Conservation (phyloP, 2,329 filamentous ascomycete species). For the Tetracladium maxilliforme region DNA sequence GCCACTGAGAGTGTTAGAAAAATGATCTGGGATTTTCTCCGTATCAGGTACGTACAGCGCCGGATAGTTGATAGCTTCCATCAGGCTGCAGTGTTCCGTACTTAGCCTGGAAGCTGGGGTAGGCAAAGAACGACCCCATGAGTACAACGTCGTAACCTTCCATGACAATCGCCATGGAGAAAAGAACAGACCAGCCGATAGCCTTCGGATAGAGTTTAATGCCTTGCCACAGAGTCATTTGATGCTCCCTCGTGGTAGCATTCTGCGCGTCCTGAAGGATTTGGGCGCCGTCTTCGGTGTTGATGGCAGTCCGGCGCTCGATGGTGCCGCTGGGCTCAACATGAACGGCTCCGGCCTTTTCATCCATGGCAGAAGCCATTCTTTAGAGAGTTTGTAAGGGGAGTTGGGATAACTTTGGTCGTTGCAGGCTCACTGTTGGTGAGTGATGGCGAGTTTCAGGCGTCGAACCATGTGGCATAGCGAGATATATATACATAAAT, state of each 20-base stretch:
- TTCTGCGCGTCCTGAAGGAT: slow-evolving; percentile 11
- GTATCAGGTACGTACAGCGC: too few species aligned
- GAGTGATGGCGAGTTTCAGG: too few species aligned
- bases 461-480: too few species aligned
- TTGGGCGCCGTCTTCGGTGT: too few species aligned
- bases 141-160: slow-evolving; percentile 22
- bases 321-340: too few species aligned
- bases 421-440: too few species aligned
- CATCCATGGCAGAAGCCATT: too few species aligned
- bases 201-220: slow-evolving; percentile 4
- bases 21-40: too few species aligned
- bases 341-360: too few species aligned
- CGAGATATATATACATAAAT: too few species aligned
- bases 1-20: slow-evolving; percentile 21
- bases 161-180: slow-evolving; percentile 18
- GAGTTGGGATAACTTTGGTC: too few species aligned
- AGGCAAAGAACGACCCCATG: slow-evolving; percentile 18
- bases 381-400: too few species aligned
- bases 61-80: slow-evolving; percentile 19
- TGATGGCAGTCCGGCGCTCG: background rate
- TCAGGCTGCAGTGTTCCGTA: slow-evolving; percentile 16
- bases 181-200: slow-evolving; percentile 13
- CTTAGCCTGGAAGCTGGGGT: slow-evolving; percentile 16
- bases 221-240: slow-evolving; percentile 2
- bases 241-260: slow-evolving; percentile 5